A percentile compares a stretch with the other conserved stretches of the same genome.
phyloP scores from a whole-genome alignment of 306 rosid species.

The Geum urbanum region DNA sequence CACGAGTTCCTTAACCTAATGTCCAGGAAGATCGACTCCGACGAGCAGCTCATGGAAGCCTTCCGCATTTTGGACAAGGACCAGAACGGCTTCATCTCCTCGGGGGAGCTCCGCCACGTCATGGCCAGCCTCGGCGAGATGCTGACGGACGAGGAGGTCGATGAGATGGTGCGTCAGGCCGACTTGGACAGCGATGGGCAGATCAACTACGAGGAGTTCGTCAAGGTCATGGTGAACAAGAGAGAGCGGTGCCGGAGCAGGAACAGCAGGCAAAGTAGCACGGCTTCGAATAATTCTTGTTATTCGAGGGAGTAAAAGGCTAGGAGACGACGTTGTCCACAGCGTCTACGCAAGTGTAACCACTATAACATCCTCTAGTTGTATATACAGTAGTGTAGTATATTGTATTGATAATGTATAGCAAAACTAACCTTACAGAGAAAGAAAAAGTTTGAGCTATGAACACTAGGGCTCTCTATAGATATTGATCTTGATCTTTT shows the following conservation, averaged over 20 bases:
- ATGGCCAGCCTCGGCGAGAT: slow-evolving; percentile 63
- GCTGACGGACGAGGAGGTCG: slow-evolving; percentile 41
- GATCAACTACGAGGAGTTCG: slow-evolving; percentile 59
- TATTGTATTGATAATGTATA: background rate
- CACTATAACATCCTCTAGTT: no score
- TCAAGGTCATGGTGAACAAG: slow-evolving; percentile 68
- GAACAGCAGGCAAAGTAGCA: background rate
- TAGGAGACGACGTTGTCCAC: background rate
- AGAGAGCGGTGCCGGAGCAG: background rate
- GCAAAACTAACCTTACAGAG: no score
- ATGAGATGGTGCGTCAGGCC: background rate
- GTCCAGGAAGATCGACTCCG: slow-evolving; percentile 29
- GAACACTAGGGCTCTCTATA: no score
- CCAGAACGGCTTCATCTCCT: slow-evolving; percentile 62
- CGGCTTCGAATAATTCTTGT: background rate
- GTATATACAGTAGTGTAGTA: background rate
- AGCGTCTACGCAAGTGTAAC: background rate
- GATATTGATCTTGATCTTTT: no score
- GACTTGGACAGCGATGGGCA: slow-evolving; percentile 55
- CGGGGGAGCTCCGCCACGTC: slow-evolving; percentile 63
- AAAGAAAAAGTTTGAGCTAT: no score
- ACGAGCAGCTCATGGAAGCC: slow-evolving; percentile 62
- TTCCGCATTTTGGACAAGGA: slow-evolving; percentile 63
- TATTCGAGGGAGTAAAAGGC: background rate
- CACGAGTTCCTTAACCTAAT: background rate